A percentile compares a stretch with the other conserved stretches of the same genome.
Conservation (phyloP, 2,329 filamentous ascomycete species). For the Mollisiaceae sp. region DNA sequence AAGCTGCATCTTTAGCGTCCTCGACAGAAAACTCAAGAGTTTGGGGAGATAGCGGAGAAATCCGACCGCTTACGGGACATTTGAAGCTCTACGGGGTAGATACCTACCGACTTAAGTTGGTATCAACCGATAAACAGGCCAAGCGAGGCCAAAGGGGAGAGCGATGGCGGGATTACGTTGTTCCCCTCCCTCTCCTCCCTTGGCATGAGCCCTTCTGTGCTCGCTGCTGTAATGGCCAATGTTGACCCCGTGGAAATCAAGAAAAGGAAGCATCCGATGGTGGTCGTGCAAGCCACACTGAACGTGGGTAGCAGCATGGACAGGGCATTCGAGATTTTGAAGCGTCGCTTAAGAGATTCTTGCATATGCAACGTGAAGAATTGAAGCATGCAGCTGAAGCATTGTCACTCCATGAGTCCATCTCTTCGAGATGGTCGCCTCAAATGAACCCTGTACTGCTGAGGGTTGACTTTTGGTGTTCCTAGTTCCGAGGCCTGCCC, state of each 20-base stretch:
- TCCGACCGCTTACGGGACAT: not conserved
- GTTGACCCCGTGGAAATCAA: not conserved
- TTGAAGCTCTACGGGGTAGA: not conserved
- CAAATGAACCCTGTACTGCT: not conserved
- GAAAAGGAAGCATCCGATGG: conserved; percentile 4
- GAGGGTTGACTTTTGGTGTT: not conserved
- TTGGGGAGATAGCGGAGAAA: not conserved
- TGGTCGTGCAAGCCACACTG: conserved; percentile 3
- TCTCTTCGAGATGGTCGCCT: not conserved
- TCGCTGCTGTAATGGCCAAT: not conserved
- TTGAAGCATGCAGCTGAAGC: conserved; percentile 5
- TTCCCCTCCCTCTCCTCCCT: not conserved
- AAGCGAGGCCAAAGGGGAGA: conserved; percentile 8
- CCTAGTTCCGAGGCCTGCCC: conserved; percentile 3
- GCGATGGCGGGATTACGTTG: not conserved
- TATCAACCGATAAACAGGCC: not conserved
- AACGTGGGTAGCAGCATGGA: not conserved
- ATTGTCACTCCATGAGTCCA: not conserved
- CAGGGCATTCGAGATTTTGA: no score
- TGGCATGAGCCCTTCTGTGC: not conserved
- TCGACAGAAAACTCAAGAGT: not conserved
- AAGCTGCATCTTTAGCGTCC: not conserved
- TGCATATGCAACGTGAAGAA: conserved; percentile 4
- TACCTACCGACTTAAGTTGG: not conserved
- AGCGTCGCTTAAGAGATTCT: not conserved